Percentiles rank a stretch among this genome's conserved stretches.
These are phyloP conservation scores for Durio zibethinus DNA, from an alignment of 345 rosid species.

Conservation along the genomic window DNA sequence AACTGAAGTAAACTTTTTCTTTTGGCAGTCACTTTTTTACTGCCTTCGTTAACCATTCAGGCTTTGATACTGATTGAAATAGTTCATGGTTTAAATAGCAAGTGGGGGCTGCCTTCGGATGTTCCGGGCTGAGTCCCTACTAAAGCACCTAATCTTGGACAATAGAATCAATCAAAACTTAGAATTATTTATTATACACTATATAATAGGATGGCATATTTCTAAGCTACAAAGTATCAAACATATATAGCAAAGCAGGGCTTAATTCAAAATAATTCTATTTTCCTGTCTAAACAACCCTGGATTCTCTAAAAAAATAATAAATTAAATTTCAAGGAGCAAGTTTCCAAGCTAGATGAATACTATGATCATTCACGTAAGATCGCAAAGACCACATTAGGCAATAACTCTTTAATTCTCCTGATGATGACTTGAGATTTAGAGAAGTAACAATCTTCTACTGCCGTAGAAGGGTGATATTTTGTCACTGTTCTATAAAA, in stretches of 20 bases:
- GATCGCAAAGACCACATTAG: constrained; percentile 85
- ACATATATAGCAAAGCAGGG: background rate
- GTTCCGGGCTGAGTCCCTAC: no score
- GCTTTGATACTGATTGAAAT: no score
- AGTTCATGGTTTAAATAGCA: no score
- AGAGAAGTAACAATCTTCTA: constrained; percentile 61
- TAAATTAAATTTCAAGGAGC: constrained; percentile 31
- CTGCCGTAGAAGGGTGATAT: constrained; percentile 34
- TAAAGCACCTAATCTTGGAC: no score
- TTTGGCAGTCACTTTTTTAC: no score
- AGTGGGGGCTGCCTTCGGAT: no score
- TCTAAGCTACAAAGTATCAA: background rate
- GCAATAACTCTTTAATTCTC: constrained; percentile 61
- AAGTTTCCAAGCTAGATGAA: constrained; percentile 62
- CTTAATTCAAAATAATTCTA: background rate
- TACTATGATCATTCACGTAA: constrained; percentile 53
- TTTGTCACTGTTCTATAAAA: background rate
- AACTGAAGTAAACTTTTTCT: no score
- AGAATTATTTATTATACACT: no score
- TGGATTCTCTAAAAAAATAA: background rate
- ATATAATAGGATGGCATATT: background rate
- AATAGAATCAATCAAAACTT: no score
- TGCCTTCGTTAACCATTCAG: no score
- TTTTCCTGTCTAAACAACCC: background rate
- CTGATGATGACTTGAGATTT: constrained; percentile 49